Evolutionary conservation across 805 yeast genomes (phyloP).

Genomic region (Pichia nanzhaoensis): DNA sequence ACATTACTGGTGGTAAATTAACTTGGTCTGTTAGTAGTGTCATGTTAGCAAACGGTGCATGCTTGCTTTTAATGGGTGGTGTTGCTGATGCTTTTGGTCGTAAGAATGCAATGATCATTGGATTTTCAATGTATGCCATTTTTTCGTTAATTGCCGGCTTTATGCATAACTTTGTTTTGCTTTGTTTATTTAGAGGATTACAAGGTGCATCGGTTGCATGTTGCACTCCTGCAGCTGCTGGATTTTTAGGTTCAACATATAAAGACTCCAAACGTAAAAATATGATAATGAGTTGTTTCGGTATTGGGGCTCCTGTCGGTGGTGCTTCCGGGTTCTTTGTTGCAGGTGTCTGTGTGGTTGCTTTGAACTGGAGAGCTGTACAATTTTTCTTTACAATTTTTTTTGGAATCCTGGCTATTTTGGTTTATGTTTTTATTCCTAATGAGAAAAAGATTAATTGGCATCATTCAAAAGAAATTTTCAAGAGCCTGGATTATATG

Average conservation of each 20-base stretch:
- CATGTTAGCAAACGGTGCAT: slow-evolving; percentile 37
- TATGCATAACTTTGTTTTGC: slow-evolving; percentile 31
- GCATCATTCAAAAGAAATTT: slow-evolving; percentile 19
- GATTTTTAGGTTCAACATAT: slow-evolving; percentile 38
- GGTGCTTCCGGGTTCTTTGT: slow-evolving; percentile 36
- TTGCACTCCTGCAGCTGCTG: slow-evolving; percentile 43
- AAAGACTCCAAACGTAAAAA: slow-evolving; percentile 35
- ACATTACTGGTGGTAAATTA: slow-evolving; percentile 34
- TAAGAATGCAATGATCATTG: slow-evolving; percentile 31
- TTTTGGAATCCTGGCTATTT: slow-evolving; percentile 23
- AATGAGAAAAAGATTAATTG: slow-evolving; percentile 28
- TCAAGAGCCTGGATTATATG: slow-evolving; percentile 33
- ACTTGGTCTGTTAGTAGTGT: slow-evolving; percentile 40
- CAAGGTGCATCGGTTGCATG: slow-evolving; percentile 40
- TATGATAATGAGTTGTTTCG: slow-evolving; percentile 36
- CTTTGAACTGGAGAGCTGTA: slow-evolving; percentile 36
- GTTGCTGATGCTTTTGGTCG: slow-evolving; percentile 45
- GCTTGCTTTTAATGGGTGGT: slow-evolving; percentile 38
- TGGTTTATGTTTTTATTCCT: slow-evolving; percentile 30
- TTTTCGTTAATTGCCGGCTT: slow-evolving; percentile 33
- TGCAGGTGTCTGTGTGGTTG: slow-evolving; percentile 38
- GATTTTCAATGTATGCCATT: slow-evolving; percentile 29
- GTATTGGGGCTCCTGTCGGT: slow-evolving; percentile 45
- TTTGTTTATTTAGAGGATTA: slow-evolving; percentile 38
- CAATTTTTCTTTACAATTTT: slow-evolving; percentile 37